Conservation (phyloP, 2,329 filamentous ascomycete species). For the Sporothrix mexicana region DNA sequence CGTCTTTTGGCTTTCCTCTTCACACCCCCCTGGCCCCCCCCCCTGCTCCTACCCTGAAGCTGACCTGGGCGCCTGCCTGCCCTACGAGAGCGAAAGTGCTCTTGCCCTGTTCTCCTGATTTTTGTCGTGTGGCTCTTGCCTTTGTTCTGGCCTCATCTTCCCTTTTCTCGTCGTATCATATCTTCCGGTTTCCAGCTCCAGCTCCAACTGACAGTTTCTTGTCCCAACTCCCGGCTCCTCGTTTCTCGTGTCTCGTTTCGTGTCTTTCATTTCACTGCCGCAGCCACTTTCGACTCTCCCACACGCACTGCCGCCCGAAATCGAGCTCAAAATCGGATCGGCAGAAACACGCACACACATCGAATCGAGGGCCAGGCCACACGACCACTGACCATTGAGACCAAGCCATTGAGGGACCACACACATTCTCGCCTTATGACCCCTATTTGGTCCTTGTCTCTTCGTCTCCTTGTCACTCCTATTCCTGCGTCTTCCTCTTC, state of each 20-base stretch:
- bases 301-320: no score
- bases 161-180: no score
- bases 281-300: background rate
- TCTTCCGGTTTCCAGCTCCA: background rate
- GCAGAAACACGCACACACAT: slow-evolving; percentile 15
- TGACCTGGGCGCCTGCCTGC: background rate
- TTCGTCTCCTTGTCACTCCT: background rate
- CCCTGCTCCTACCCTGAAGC: slow-evolving; percentile 1
- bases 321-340: background rate
- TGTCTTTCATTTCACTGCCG: slow-evolving; percentile 13
- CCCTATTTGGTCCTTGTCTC: no score
- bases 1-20: slow-evolving; percentile 1
- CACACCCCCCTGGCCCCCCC: slow-evolving; percentile 9
- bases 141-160: background rate
- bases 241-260: background rate
- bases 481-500: background rate
- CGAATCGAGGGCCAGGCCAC: background rate
- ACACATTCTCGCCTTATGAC: no score
- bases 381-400: no score
- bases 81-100: background rate
- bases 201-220: background rate
- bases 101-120: background rate
- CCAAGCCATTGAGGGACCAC: no score
- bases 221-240: background rate
- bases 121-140: background rate